Base-by-base conservation (phyloP, 2,329 filamentous ascomycete genomes). In the Pseudocercospora crystallina region DNA sequence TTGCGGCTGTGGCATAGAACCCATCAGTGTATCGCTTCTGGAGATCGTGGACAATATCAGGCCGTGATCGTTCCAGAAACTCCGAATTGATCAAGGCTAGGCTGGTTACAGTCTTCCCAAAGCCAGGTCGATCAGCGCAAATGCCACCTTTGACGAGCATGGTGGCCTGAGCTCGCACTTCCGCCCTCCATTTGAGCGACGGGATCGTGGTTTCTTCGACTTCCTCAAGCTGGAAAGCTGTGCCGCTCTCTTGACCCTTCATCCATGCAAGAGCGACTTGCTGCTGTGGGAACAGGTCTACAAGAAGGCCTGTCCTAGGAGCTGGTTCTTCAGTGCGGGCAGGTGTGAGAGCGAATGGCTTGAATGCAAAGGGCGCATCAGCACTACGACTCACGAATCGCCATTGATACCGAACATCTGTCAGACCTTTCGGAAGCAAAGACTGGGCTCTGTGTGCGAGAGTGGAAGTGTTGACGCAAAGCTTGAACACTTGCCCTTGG, bases 41-140 rank as follows among this genome's bases (percentile, higher is more conserved):
- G 1, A 61, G 38, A 2, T 56, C 50, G 1, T 14, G 11, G 3
- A 53, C 12, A 29, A 58, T 51, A 2, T 35, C 32, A 5, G 29
- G 26, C 4, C 13, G 30, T 34, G 13, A 11, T 1, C 43, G 20
- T 7, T 60, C 37, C 8, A 67, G 52, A 29, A 73, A 72, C 38
- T 78, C 73, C 3, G 69, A 65, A 32, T 80, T 72, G 29, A 85
- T 76, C 8, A 86, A 65, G 1, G 75, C 82, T 10, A 87, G 71
- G 2, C 76, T 77, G 0, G 80, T 77, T 1, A 82, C 77, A 0
- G 84, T 87, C 60, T 88, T 87, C 0, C 85, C 85, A 61, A 84
- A 87, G 0, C 81, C 83, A 31, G 85, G 82, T 38, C 81, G 74
- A 60, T 86, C 82, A 2, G 83, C 83, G 31, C 86, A 71, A 13